Base-by-base conservation (phyloP, 257 asterid species). In the Perilla frutescens region DNA sequence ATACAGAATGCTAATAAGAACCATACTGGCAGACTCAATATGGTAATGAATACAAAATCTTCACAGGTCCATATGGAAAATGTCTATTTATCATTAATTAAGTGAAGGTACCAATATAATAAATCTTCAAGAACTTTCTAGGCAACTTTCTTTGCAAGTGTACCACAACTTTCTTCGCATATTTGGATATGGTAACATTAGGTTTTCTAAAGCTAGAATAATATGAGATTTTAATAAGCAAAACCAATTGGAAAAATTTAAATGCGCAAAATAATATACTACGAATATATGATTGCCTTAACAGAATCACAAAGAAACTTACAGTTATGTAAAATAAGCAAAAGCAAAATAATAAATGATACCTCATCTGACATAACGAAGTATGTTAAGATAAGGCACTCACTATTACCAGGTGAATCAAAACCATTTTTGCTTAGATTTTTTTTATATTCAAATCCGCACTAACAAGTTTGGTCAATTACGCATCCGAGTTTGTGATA, bases 21-120 rank as follows among this genome's bases (percentile, higher is more conserved):
- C 26, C 26, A 71, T 45, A 56, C 6, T 34, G 5, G 10, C 10
- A 65, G 40, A 74, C 61, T 32, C 50, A 57, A 55, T 26, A 49
- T 68, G 31, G 39, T 53, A 70, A 76, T 59, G 75, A 56, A 49
- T 15, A 65, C 61, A 62, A 36, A 56, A 49, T 45, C 59, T 40
- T 63, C 55, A 57, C n/a, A 7, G 9, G 55, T 14, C 50, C 70
- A 44, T 32, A 59, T 20, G 53, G 9, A 44, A 63, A 47, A 62
- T 53, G 41, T 36, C 51, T 43, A 20, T 41, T 8, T 49, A 47
- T 61, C 66, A 32, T 60, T 49, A 32, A 44, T 13, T 34, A 67
- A 37, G 59, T 31, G 29, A 8, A 44, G 6, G 5, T 47, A 40
- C 20, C 49, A 34, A 51, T 13, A 40, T 29, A 60, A 57, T 53